Percentiles rank a stretch among this genome's conserved stretches.
Conservation (phyloP, 2,329 filamentous ascomycete genomes). For the Apiospora rasikravindrae region DNA sequence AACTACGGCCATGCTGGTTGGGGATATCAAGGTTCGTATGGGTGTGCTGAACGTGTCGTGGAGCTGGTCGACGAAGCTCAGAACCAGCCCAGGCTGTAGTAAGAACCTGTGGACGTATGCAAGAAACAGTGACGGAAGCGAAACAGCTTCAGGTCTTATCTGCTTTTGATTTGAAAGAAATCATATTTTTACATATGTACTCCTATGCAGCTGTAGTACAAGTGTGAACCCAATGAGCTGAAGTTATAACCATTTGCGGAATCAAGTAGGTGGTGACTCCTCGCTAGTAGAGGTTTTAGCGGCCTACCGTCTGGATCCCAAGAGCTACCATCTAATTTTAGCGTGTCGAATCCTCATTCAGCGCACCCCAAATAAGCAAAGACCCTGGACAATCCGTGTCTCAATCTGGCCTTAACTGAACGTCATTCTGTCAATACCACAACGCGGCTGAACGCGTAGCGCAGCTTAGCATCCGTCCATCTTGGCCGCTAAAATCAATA, state of each 20-base stretch:
- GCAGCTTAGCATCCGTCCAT: neutral
- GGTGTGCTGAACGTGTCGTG: slow-evolving; percentile 70
- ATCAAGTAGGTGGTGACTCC: neutral
- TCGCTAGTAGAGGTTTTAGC: neutral
- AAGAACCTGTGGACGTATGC: neutral
- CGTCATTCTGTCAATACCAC: neutral
- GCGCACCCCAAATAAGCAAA: neutral
- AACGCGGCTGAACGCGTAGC: slow-evolving; percentile 10
- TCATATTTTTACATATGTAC: neutral
- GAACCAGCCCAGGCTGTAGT: slow-evolving; percentile 34
- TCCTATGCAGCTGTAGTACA: neutral
- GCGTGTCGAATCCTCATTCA: neutral
- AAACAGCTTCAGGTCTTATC: neutral
- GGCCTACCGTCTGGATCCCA: neutral
- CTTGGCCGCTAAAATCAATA: neutral
- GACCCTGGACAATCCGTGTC: neutral
- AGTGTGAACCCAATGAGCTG: neutral
- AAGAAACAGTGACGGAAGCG: neutral
- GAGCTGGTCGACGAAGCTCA: slow-evolving; percentile 69
- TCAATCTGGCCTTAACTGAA: slow-evolving; percentile 12
- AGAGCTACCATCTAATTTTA: neutral
- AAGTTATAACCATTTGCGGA: neutral
- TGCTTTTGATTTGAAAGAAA: neutral
- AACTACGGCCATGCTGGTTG: slow-evolving; percentile 82
- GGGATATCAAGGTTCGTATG: slow-evolving; percentile 75